Evolutionary conservation across 2,329 filamentous ascomycete species (phyloP).

Genomic region (Colletotrichum tropicicola): DNA sequence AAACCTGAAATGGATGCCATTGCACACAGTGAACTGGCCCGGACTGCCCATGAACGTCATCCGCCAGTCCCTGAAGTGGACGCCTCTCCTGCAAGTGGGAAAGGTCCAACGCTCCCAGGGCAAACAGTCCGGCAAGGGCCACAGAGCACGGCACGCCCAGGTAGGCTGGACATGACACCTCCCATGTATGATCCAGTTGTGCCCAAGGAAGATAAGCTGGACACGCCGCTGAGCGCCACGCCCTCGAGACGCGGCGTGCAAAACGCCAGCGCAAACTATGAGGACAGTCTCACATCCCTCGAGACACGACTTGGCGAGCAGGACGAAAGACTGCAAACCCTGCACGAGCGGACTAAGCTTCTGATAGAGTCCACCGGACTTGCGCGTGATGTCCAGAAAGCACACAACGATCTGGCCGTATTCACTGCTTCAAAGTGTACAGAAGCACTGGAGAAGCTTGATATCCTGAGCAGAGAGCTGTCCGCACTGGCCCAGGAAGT

Average conservation of each 20-base stretch:
- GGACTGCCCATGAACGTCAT: too few relatives aligned
- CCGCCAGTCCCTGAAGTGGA: too few relatives aligned
- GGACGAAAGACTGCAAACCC: neutral
- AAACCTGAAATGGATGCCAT: neutral
- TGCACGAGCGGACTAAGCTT: conserved; percentile 2
- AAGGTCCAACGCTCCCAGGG: neutral
- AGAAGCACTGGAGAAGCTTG: conserved; percentile 1
- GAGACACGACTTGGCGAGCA: neutral
- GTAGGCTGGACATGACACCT: too few relatives aligned
- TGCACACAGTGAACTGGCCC: too few relatives aligned
- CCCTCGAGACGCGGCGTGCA: too few relatives aligned
- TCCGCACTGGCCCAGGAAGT: neutral
- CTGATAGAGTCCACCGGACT: neutral
- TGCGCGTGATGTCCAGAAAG: conserved; percentile 14
- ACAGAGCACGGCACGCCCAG: too few relatives aligned
- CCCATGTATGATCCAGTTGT: too few relatives aligned
- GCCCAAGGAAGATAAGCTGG: too few relatives aligned
- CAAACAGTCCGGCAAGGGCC: too few relatives aligned
- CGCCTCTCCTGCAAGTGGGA: too few relatives aligned
- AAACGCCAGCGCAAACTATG: too few relatives aligned
- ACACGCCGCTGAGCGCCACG: too few relatives aligned
- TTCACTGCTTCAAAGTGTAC: conserved; percentile 8
- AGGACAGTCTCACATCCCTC: neutral
- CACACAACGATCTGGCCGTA: conserved; percentile 10
- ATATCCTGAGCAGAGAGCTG: neutral